These are phyloP conservation scores for Aspergillus indologenus DNA, from an alignment of 495 filamentous ascomycete species.

Conservation along the genomic window DNA sequence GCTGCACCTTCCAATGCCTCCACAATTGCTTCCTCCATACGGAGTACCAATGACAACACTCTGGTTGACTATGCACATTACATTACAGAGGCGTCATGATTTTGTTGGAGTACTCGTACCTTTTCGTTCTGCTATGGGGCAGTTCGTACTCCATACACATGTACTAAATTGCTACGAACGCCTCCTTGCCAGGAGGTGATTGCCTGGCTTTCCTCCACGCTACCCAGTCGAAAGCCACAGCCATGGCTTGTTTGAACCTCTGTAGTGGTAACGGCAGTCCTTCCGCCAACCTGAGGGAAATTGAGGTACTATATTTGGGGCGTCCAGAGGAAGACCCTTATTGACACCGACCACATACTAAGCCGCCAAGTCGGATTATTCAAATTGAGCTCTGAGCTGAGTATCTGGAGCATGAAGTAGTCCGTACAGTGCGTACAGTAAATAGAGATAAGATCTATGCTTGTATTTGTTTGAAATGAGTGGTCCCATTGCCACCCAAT, in stretches of 20 bases:
- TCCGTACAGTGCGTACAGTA: too few relatives aligned
- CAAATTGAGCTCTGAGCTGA: not conserved
- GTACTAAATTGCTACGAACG: not conserved
- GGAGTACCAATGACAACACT: not conserved
- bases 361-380: not conserved
- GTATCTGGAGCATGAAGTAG: not conserved
- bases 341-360: not conserved
- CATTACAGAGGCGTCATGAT: not conserved
- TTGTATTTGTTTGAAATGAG: not conserved
- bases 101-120: not conserved
- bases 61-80: constrained; percentile 1
- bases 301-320: constrained; percentile 6
- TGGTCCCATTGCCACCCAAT: not conserved
- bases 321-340: not conserved
- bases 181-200: not conserved
- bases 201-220: not conserved
- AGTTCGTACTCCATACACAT: not conserved
- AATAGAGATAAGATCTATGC: constrained; percentile 3
- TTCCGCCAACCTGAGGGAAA: constrained; percentile 2
- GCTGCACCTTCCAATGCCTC: not conserved
- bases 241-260: not conserved
- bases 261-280: not conserved
- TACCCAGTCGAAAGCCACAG: not conserved
- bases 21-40: not conserved
- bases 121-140: not conserved